phyloP scores from a whole-genome alignment of 2,329 filamentous ascomycete species.

The Colletotrichum sp. region DNA sequence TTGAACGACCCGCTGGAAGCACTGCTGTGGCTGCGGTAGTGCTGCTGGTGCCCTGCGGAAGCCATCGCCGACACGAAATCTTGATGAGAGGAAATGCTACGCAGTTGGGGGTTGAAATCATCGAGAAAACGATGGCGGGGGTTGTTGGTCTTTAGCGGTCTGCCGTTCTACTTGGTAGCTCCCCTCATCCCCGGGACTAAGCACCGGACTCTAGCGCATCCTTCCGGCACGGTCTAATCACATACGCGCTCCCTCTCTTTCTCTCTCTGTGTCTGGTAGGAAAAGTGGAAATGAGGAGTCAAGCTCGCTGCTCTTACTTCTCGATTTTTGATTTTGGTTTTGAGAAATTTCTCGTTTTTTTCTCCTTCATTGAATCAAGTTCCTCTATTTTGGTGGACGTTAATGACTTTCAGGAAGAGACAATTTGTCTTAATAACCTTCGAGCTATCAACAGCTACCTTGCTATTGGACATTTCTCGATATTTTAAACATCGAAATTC shows the following conservation, averaged over 20 bases:
- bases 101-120: neutral
- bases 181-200: neutral
- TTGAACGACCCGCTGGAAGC: neutral
- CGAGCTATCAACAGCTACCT: too few relatives aligned
- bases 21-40: neutral
- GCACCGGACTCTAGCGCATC: neutral
- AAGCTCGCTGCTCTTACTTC: neutral
- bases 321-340: neutral
- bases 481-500: neutral
- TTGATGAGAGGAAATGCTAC: neutral
- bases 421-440: too few relatives aligned
- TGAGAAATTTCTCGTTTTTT: too few relatives aligned
- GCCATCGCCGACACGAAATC: neutral
- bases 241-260: neutral
- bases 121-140: neutral
- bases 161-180: neutral
- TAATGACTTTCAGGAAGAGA: too few relatives aligned
- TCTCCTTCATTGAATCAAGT: too few relatives aligned
- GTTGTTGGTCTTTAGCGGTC: neutral
- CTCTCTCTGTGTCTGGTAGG: neutral
- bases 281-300: neutral
- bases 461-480: neutral
- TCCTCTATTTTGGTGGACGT: too few relatives aligned
- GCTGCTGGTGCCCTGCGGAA: neutral
- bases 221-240: neutral